Evolutionary conservation across 1,284 basidiomycete species (phyloP), one percentile per base, ranked within the genome.

Genomic region (Leccinum fuscescens): DNA sequence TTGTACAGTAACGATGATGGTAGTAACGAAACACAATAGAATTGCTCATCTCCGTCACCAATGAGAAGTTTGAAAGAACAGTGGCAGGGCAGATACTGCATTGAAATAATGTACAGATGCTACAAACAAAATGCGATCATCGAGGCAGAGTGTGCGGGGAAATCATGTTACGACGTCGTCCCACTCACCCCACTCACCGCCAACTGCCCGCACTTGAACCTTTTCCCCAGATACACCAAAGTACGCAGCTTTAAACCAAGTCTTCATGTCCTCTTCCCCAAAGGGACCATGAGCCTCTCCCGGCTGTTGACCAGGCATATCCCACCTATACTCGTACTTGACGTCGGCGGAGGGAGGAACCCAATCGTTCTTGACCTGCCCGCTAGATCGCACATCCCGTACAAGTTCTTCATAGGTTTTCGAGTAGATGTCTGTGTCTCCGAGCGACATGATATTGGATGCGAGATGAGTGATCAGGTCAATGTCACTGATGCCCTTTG

Each of bases 371-470:
- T 85, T 80, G 50, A 94, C 89, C 37, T 78, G 79, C 29, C 89
- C 90, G 12, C 89, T 84, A 1, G 84, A 80, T 27, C 90, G 84
- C 12, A 94, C 83, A 49, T 81, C 79, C 59, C 90, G 87, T 11
- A 94, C 84, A 58, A 94, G 81, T 67, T 91, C 87, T 69, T 93
- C 92, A 72, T 92, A 92, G 0, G 90, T 89, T 72, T 84, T 88
- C 37, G 86, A 89, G 76, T 94, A 94, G 58, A 94, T 84, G 66
- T 94, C 92, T 14, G 82, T 80, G 63, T 94, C 91, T 33, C 91
- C 92, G 22, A 93, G 81, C 0, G 88, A 86, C 86, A 94, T 89
- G 64, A 94, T 82, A 42, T 80, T 88, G 11, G 92, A 93, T 7
- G 92, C 92, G 52, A 93, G 81, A 73, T 91, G 86, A 1, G 93